Evolutionary conservation across 768 basidiomycete species (phyloP).

Genomic region (Tricholoma furcatifolium): DNA sequence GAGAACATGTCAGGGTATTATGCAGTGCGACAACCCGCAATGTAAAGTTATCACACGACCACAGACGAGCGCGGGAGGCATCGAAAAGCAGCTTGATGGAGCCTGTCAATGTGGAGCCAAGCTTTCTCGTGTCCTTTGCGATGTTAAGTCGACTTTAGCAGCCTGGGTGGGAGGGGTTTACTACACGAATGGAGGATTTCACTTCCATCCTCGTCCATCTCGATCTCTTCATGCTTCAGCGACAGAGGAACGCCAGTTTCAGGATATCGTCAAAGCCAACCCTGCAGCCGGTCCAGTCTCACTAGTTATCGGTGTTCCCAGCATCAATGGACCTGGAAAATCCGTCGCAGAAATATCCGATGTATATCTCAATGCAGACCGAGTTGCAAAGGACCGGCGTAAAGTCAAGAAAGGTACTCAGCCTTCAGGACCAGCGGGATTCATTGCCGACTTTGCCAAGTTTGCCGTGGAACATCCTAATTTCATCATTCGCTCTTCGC

Average conservation of each 20-base stretch:
- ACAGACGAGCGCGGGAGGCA: not conserved
- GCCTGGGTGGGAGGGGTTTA: slow-evolving; percentile 3
- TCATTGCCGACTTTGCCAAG: slow-evolving; percentile 12
- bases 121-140: not conserved
- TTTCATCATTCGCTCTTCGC: slow-evolving; percentile 24
- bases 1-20: not conserved
- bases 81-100: not conserved
- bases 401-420: slow-evolving; percentile 1
- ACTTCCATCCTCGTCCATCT: slow-evolving; percentile 1
- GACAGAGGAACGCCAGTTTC: not conserved
- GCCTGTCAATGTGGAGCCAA: not conserved
- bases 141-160: not conserved
- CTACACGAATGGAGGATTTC: not conserved
- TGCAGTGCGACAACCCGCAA: slow-evolving; percentile 3
- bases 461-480: slow-evolving; percentile 16
- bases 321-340: slow-evolving; percentile 13
- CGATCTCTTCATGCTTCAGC: slow-evolving; percentile 4
- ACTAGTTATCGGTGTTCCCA: slow-evolving; percentile 16
- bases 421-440: not conserved
- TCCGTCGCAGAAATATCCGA: slow-evolving; percentile 18
- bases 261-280: not conserved
- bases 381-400: slow-evolving; percentile 8
- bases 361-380: slow-evolving; percentile 9
- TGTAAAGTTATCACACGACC: slow-evolving; percentile 1
- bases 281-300: slow-evolving; percentile 12